Base-by-base conservation (phyloP, 306 rosid species). In the Begonia fuchsioides region DNA sequence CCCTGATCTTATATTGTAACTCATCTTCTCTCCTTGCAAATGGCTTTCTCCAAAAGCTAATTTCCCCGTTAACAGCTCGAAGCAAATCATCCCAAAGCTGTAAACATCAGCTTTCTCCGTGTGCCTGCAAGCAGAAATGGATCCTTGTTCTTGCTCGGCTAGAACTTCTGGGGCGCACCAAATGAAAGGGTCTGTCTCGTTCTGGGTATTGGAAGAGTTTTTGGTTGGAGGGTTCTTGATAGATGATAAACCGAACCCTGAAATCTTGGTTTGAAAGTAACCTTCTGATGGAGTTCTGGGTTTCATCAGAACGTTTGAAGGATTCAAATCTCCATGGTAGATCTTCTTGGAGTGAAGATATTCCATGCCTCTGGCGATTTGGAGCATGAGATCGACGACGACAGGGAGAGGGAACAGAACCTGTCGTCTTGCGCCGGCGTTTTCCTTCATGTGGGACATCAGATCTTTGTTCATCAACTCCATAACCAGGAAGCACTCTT, bases 141-240 rank as follows among this genome's bases (percentile, higher is more conserved):
- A 53, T 11, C 68, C 74, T 0, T 53, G 68, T 52, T 79, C 96
- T 52, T 82, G 67, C 68, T 73, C 78, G 0, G 81, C 72, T 3
- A 92, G 39, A 60, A 92, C 83, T 70, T 92, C 98, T 0, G 98
- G 96, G 9, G 98, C 88, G 56, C 63, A 63, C 99, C 96, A 86
- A 52, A 72, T 77, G n/a, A 58, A 57, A 54, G 88, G 72, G 69
- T 77, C 50, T 1, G 59, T 2, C 6, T 69, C 69, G 9, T 56
- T 66, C 11, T 61, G 62, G 15, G 59, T 51, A 8, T 71, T 64
- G 35, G 35, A 26, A 3, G 80, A 62, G 63, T 35, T 69, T 65
- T 64, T 61, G 16, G 52, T 4, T 17, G 45, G 11, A 1, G 44
- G n/a, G 16, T 38, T 67, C 38, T 44, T 47, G 3, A 72, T 6